Base-by-base conservation (phyloP, 2,329 filamentous ascomycete species). In the Calonectria honghensis region DNA sequence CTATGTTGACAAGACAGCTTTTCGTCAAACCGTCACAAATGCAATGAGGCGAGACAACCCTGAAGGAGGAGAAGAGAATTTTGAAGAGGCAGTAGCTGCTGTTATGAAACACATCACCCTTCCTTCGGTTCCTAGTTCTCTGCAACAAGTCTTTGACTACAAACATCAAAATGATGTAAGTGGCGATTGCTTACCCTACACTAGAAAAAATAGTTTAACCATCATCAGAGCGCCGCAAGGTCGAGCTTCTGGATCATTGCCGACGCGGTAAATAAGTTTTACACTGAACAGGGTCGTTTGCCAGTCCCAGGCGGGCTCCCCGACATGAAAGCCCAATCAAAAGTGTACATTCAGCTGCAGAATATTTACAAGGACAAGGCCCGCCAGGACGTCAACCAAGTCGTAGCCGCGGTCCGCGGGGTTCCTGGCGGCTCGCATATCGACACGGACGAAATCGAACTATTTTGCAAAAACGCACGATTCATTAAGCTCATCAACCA, bases 281-380 rank as follows among this genome's bases (percentile, higher is more conserved):
- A 96, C 84, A 85, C 90, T 13, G 91, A 91, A 70, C 92, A 98
- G 82, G 87, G 89, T 10, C 90, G 93, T 35, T 89, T 99, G 6
- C 97, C 97, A 20, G 88, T 99, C 0, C 94, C 96, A 0, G 97
- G 97, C 16, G 93, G 94, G 4, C 88, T 99, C 2, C 97, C 97
- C 2, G 97, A 99, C 84, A 99, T 99, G 97, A 99, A 99, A 87
- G 96, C 97, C 3, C 92, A 96, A 82, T 98, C 96, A 4, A 92
- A 90, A 71, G 94, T 97, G 76, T 99, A 99, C 86, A 94, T 99
- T 78, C 90, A 93, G 80, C 90, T 99, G 16, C 97, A 98, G 83
- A 96, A 94, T 80, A 92, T 98, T 74, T 99, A 98, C 91, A 98
- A 98, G 85, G 86, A 89, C 29, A 98, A 98, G 85, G 96, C 97